These are phyloP conservation scores for Triticum monococcum DNA, from an alignment of 176 grass and related monocot species.

Conservation along the genomic window DNA sequence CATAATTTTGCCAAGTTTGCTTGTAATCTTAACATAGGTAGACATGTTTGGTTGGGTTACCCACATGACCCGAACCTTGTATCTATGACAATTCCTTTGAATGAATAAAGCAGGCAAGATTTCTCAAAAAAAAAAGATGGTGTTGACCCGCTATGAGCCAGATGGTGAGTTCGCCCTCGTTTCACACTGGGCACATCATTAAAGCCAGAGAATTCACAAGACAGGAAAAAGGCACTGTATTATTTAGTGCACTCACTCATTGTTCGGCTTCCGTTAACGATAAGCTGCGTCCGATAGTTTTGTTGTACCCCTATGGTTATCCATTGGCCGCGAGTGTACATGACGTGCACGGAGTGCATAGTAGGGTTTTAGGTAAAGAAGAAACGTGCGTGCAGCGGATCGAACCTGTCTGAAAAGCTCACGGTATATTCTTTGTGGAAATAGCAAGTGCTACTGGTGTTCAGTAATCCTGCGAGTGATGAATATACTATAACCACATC, in stretches of 20 bases:
- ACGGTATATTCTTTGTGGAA: background rate
- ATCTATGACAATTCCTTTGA: too few species aligned
- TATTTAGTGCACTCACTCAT: background rate
- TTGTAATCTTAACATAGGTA: too few species aligned
- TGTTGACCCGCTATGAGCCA: background rate
- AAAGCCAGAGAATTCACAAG: background rate
- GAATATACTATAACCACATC: too few species aligned
- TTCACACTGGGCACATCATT: conserved; percentile 28
- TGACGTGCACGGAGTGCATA: background rate
- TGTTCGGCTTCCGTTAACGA: background rate
- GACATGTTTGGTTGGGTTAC: too few species aligned
- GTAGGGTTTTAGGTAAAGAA: background rate
- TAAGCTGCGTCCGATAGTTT: background rate
- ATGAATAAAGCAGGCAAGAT: too few species aligned
- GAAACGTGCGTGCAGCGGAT: background rate
- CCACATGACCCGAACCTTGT: too few species aligned
- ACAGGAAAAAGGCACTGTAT: conserved; percentile 6
- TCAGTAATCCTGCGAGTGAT: too few species aligned
- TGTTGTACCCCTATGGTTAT: background rate
- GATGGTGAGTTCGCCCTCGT: background rate
- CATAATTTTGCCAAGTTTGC: too few species aligned
- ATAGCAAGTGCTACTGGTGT: background rate
- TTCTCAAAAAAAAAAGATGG: background rate
- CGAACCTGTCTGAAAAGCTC: background rate
- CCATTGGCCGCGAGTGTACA: background rate